Evolutionary conservation across 2,329 filamentous ascomycete genomes (phyloP).

Genomic region (Alternaria panax): DNA sequence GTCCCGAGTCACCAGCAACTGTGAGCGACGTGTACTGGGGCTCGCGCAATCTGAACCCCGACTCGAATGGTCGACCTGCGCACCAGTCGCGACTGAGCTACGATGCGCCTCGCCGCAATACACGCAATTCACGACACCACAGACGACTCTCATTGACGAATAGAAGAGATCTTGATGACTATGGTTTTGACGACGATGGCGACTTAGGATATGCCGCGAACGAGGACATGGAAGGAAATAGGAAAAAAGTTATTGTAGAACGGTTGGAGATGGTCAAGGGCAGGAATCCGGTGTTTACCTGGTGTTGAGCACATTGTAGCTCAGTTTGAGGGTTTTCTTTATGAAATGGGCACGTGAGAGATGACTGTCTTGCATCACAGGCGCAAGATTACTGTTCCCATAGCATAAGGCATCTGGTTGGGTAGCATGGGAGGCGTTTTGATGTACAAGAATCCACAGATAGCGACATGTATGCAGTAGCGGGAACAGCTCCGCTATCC

Average conservation of each 20-base stretch:
- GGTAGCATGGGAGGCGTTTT: constrained; percentile 16
- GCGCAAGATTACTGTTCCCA: constrained; percentile 5
- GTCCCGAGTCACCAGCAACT: constrained; percentile 44
- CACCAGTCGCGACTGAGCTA: constrained; percentile 53
- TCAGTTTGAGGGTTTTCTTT: neutral
- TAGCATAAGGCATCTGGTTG: constrained; percentile 1
- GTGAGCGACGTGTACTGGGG: constrained; percentile 44
- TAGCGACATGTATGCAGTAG: constrained; percentile 4
- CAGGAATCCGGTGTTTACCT: constrained; percentile 94
- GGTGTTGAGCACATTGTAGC: constrained; percentile 69
- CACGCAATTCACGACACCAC: constrained; percentile 43
- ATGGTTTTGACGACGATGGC: constrained; percentile 73
- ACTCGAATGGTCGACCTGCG: constrained; percentile 31
- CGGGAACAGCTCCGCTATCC: constrained; percentile 1
- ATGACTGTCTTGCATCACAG: constrained; percentile 8
- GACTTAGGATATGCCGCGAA: constrained; percentile 95
- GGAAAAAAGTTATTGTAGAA: constrained; percentile 95
- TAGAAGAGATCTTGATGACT: constrained; percentile 61
- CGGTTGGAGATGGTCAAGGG: constrained; percentile 94
- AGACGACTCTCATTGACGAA: constrained; percentile 56
- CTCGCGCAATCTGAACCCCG: constrained; percentile 22
- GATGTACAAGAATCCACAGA: constrained; percentile 11
- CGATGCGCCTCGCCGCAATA: constrained; percentile 46
- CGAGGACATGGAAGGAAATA: constrained; percentile 89
- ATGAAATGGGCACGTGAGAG: neutral